Percentiles rank a stretch among this genome's conserved stretches.
Evolutionary conservation across 2,329 filamentous ascomycete species (phyloP).

Genomic region (Nigrospora sphaerica): DNA sequence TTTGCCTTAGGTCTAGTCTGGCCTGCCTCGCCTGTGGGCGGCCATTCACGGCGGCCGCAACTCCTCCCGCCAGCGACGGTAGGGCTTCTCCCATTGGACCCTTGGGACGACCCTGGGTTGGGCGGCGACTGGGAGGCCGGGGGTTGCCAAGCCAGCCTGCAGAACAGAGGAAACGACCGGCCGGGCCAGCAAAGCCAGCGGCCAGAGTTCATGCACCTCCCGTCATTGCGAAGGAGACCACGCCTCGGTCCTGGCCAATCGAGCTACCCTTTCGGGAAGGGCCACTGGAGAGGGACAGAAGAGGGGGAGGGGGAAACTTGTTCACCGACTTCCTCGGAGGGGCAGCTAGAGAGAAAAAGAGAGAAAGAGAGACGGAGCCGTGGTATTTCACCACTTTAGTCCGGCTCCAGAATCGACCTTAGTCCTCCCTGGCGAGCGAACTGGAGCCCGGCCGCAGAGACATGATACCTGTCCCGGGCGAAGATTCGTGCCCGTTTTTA

Average conservation of each 20-base stretch:
- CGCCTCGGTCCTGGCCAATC: not conserved
- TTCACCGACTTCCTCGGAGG: slow-evolving; percentile 34
- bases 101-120: not conserved
- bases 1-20: slow-evolving; percentile 27
- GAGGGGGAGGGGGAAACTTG: slow-evolving; percentile 5
- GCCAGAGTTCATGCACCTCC: slow-evolving; percentile 40
- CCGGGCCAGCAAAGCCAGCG: slow-evolving; percentile 13
- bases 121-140: slow-evolving; percentile 14
- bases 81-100: slow-evolving; percentile 10
- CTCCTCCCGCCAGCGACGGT: slow-evolving; percentile 5
- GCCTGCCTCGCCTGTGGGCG: slow-evolving; percentile 26
- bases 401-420: too few species aligned
- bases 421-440: too few species aligned
- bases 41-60: slow-evolving; percentile 11
- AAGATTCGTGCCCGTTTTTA: too few species aligned
- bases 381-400: too few species aligned
- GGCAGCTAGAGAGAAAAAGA: too few species aligned
- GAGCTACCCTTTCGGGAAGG: too few species aligned
- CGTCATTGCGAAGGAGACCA: slow-evolving; percentile 7
- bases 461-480: too few species aligned
- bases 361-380: too few species aligned
- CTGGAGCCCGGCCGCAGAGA: too few species aligned
- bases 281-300: too few species aligned
- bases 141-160: slow-evolving; percentile 13
- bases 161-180: too few species aligned